Evolutionary conservation across 2,329 filamentous ascomycete genomes (phyloP).

Genomic region (Cryphonectria carpinicola): DNA sequence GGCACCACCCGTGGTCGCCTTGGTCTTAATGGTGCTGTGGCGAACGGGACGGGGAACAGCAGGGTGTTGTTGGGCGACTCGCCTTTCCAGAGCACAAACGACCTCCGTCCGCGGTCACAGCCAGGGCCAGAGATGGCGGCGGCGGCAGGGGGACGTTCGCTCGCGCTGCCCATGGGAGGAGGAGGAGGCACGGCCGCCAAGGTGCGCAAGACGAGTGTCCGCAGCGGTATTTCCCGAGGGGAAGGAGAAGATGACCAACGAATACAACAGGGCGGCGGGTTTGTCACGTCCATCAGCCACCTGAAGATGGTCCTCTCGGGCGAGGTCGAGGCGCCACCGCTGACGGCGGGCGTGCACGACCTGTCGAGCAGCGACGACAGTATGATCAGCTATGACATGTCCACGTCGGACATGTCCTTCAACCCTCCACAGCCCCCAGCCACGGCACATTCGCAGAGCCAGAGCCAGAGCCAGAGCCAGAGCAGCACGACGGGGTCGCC

Average conservation of each 20-base stretch:
- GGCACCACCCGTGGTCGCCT: constrained; percentile 59
- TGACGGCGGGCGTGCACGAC: constrained; percentile 52
- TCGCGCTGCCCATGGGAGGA: constrained; percentile 36
- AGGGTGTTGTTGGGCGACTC: constrained; percentile 43
- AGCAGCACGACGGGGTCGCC: constrained; percentile 34
- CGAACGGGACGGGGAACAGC: constrained; percentile 43
- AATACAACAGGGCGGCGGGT: constrained; percentile 49
- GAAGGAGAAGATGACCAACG: not conserved
- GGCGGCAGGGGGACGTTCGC: constrained; percentile 19
- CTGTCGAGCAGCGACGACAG: constrained; percentile 61
- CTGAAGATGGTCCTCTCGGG: constrained; percentile 65
- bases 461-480: constrained; percentile 33
- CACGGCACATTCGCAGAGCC: constrained; percentile 37
- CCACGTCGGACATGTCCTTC: constrained; percentile 68
- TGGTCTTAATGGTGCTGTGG: constrained; percentile 56
- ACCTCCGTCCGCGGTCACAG: constrained; percentile 54
- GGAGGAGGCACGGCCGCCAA: constrained; percentile 36
- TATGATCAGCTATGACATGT: constrained; percentile 71
- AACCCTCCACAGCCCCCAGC: constrained; percentile 44
- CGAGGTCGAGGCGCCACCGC: constrained; percentile 44
- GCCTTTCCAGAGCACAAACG: constrained; percentile 54
- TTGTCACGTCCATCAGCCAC: constrained; percentile 65
- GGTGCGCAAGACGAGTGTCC: constrained; percentile 58
- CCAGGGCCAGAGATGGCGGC: constrained; percentile 37
- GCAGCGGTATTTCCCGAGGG: constrained; percentile 53